Percentiles rank a stretch among this genome's conserved stretches.
These are phyloP conservation scores for Fraxinus greggii DNA, from an alignment of 305 asterid species.

Conservation along the genomic window DNA sequence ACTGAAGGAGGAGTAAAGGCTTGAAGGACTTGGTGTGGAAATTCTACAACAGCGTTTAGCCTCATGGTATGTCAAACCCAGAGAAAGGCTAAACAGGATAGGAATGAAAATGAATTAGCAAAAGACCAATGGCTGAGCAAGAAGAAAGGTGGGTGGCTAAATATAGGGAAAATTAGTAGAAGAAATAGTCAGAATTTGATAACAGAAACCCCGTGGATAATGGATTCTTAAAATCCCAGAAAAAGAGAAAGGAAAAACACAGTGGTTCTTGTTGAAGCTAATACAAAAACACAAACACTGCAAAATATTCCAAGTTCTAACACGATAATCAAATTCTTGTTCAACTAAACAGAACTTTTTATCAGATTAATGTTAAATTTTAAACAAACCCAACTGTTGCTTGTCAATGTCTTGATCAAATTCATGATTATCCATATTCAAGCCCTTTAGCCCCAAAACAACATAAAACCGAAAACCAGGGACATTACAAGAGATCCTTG, in stretches of 20 bases:
- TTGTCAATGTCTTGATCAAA: neutral
- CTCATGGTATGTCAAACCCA: constrained; percentile 41
- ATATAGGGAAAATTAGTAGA: constrained; percentile 5
- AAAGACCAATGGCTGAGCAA: constrained; percentile 18
- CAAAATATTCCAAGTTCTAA: neutral
- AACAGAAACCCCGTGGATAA: constrained; percentile 35
- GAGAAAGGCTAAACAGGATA: constrained; percentile 17
- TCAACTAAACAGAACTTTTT: neutral
- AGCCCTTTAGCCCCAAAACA: neutral
- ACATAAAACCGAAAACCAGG: neutral
- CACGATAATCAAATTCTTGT: neutral
- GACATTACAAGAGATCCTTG: neutral
- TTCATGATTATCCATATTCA: neutral
- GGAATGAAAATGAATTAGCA: constrained; percentile 21
- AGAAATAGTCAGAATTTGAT: constrained; percentile 35
- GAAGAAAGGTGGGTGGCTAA: constrained; percentile 27
- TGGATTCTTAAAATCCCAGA: constrained; percentile 4
- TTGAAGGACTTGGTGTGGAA: constrained; percentile 32
- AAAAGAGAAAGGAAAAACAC: neutral
- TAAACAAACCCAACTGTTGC: neutral
- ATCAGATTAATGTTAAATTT: neutral
- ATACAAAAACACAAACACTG: neutral
- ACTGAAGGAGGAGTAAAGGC: constrained; percentile 24
- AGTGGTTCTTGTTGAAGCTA: neutral
- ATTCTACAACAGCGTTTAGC: constrained; percentile 42